These are phyloP conservation scores for Marasmius fiardii DNA, from an alignment of 1,284 basidiomycete genomes.

Conservation along the genomic window DNA sequence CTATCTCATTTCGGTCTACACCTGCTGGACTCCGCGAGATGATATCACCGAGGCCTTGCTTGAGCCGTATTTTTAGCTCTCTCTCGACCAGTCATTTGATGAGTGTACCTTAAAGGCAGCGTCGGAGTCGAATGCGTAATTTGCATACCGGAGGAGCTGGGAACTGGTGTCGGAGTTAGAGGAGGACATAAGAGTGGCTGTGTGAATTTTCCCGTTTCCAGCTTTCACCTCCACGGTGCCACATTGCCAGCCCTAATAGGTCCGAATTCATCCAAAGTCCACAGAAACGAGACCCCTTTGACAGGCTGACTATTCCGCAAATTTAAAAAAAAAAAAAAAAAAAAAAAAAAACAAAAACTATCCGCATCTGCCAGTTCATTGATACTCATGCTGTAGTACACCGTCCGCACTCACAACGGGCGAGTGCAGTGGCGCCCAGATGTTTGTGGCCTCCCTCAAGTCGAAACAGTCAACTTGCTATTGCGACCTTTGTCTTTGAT, in stretches of 20 bases:
- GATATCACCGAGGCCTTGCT: constrained; percentile 66
- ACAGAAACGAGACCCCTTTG: too few species aligned
- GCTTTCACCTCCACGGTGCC: not conserved
- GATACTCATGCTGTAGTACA: too few species aligned
- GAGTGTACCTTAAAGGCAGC: constrained; percentile 52
- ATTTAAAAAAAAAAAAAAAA: too few species aligned
- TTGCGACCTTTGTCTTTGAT: too few species aligned
- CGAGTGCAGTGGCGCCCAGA: too few species aligned
- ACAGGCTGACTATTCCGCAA: too few species aligned
- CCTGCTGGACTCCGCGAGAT: constrained; percentile 38
- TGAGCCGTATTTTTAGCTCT: constrained; percentile 16
- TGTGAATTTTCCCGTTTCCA: not conserved
- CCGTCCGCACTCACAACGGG: too few species aligned
- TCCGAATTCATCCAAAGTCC: not conserved
- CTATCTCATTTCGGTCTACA: constrained; percentile 34
- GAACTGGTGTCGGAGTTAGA: not conserved
- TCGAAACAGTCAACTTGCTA: too few species aligned
- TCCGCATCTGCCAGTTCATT: too few species aligned
- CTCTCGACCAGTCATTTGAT: not conserved
- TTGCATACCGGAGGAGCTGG: constrained; percentile 31
- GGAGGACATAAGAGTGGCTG: not conserved
- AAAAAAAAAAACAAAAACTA: too few species aligned
- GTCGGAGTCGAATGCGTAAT: constrained; percentile 54
- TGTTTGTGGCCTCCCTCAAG: too few species aligned
- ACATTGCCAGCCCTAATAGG: not conserved